phyloP scores from a whole-genome alignment of 345 rosid species.

The Populus nigra region DNA sequence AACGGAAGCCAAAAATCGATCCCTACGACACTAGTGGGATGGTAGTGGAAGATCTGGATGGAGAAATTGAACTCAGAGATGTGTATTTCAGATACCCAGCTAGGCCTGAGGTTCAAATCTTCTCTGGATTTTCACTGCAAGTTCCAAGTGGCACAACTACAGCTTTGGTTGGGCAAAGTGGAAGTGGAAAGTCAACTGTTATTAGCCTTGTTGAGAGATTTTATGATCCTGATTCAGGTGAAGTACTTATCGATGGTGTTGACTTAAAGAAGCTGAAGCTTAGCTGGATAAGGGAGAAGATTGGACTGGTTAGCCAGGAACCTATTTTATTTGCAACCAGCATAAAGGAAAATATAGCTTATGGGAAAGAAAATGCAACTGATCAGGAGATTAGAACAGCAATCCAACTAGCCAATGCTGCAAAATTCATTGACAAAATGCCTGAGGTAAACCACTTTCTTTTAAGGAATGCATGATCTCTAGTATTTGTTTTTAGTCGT shows the following conservation, averaged over 20 bases:
- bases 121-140: conserved; percentile 54
- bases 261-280: conserved; percentile 53
- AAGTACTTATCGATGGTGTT: conserved; percentile 57
- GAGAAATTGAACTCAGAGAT: conserved; percentile 58
- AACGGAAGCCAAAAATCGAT: conserved; percentile 51
- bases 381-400: conserved; percentile 53
- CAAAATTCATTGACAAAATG: conserved; percentile 56
- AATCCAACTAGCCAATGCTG: conserved; percentile 59
- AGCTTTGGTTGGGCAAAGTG: conserved; percentile 76
- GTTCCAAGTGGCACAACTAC: conserved; percentile 56
- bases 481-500: not conserved
- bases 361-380: conserved; percentile 61
- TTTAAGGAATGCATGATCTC: not conserved
- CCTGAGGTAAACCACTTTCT: conserved; percentile 42
- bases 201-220: conserved; percentile 64
- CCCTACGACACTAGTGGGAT: conserved; percentile 45
- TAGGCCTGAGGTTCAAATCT: conserved; percentile 63
- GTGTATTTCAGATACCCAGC: conserved; percentile 68
- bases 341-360: conserved; percentile 60
- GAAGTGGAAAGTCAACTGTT: conserved; percentile 76
- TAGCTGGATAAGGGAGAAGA: conserved; percentile 53
- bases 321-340: conserved; percentile 55
- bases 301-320: conserved; percentile 71
- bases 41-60: conserved; percentile 43
- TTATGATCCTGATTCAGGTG: conserved; percentile 69